A percentile compares a stretch with the other conserved stretches of the same genome.
These are phyloP conservation scores for Cucurbita argyrosperma DNA, from an alignment of 306 rosid species.

Conservation along the genomic window DNA sequence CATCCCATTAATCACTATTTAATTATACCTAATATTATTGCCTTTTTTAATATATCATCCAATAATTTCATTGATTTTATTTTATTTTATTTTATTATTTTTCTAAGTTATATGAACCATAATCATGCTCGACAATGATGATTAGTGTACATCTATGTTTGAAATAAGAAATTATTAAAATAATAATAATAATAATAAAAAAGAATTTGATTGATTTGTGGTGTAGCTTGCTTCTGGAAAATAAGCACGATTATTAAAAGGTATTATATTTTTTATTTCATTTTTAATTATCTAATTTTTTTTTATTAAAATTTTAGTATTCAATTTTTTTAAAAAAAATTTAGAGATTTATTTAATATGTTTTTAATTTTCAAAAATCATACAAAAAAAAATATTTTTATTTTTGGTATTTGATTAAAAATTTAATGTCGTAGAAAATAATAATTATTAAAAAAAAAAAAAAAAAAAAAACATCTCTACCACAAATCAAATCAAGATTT, in stretches of 20 bases:
- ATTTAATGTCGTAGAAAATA: too few species aligned
- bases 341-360: too few species aligned
- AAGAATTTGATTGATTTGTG: not conserved
- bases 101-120: not conserved
- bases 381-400: too few species aligned
- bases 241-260: not conserved
- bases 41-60: not conserved
- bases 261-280: not conserved
- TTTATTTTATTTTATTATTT: not conserved
- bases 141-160: not conserved
- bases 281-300: too few species aligned
- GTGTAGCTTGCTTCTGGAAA: not conserved
- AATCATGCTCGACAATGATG: not conserved
- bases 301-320: too few species aligned
- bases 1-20: not conserved
- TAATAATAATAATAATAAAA: not conserved
- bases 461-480: too few species aligned
- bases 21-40: not conserved
- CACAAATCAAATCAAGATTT: too few species aligned
- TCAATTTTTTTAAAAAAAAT: too few species aligned
- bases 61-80: not conserved
- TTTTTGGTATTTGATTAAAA: too few species aligned
- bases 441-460: too few species aligned
- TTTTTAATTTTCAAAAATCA: too few species aligned
- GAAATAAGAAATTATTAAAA: not conserved